phyloP scores from a whole-genome alignment of 2,329 filamentous ascomycete genomes.

The Acrocalymma vagum region DNA sequence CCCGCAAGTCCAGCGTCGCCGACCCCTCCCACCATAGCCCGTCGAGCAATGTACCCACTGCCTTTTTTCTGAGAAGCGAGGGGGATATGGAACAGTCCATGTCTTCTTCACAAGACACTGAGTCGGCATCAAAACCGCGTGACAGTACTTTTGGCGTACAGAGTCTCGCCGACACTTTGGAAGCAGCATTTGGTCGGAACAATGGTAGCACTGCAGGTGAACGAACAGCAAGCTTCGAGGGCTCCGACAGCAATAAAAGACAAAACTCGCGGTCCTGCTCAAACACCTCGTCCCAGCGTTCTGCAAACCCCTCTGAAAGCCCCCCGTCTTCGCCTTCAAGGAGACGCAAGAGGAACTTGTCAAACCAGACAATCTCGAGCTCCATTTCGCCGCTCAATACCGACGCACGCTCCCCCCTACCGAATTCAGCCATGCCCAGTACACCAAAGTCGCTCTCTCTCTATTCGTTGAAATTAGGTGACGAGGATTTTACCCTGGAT shows the following conservation, averaged over 20 bases:
- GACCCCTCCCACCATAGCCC: constrained; percentile 29
- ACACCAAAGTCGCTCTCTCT: constrained; percentile 68
- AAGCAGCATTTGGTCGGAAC: constrained; percentile 50
- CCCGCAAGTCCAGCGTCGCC: constrained; percentile 49
- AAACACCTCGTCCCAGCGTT: constrained; percentile 27
- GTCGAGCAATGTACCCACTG: constrained; percentile 56
- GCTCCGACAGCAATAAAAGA: constrained; percentile 42
- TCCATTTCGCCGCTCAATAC: constrained; percentile 34
- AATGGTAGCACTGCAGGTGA: constrained; percentile 29
- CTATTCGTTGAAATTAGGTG: constrained; percentile 66
- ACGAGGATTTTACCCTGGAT: constrained; percentile 64
- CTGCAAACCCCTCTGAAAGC: constrained; percentile 26
- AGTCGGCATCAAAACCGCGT: constrained; percentile 19
- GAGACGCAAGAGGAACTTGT: constrained; percentile 30
- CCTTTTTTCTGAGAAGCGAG: constrained; percentile 68
- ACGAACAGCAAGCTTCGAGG: constrained; percentile 32
- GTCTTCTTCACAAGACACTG: constrained; percentile 28
- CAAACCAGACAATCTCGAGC: constrained; percentile 27
- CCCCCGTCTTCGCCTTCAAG: constrained; percentile 26
- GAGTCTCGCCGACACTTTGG: constrained; percentile 63
- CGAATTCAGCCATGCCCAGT: constrained; percentile 61
- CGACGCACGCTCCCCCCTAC: constrained; percentile 52
- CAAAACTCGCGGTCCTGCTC: constrained; percentile 27
- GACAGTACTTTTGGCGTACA: constrained; percentile 65
- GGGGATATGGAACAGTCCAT: constrained; percentile 55